These are phyloP conservation scores for Diplotaxis tenuifolia DNA, from an alignment of 345 rosid genomes.

Conservation along the genomic window DNA sequence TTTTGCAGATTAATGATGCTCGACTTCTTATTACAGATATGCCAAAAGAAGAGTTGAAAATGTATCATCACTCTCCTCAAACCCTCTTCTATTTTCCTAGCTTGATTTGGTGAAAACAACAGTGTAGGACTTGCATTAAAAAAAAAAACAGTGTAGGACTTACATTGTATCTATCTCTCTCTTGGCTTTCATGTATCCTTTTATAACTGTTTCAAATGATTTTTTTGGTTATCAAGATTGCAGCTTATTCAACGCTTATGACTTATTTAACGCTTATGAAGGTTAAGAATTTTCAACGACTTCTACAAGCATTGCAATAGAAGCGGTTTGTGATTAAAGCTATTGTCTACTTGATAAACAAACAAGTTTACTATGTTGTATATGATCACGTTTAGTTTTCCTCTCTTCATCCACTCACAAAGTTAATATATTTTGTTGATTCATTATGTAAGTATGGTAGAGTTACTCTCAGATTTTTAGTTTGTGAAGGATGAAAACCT, in stretches of 20 bases:
- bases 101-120: neutral
- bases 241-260: slow-evolving; percentile 44
- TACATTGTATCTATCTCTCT: neutral
- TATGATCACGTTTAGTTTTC: neutral
- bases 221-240: slow-evolving; percentile 9
- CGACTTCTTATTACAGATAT: slow-evolving; percentile 76
- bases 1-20: slow-evolving; percentile 25
- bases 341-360: neutral
- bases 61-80: slow-evolving; percentile 40
- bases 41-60: slow-evolving; percentile 73
- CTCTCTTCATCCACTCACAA: neutral
- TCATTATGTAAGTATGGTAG: slow-evolving; percentile 62
- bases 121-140: no score
- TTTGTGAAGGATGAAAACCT: slow-evolving; percentile 74
- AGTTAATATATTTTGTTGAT: neutral
- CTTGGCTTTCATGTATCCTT: neutral
- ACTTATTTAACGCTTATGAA: slow-evolving; percentile 62
- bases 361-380: slow-evolving; percentile 38
- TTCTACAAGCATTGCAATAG: slow-evolving; percentile 60
- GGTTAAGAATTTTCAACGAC: slow-evolving; percentile 82
- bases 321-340: slow-evolving; percentile 50
- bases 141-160: no score
- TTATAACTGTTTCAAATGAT: neutral
- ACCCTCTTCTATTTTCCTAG: neutral
- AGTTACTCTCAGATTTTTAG: slow-evolving; percentile 81